Percentiles rank a stretch among this genome's conserved stretches.
Evolutionary conservation across 2,329 filamentous ascomycete species (phyloP).

Genomic region (Sporothrix mexicana): DNA sequence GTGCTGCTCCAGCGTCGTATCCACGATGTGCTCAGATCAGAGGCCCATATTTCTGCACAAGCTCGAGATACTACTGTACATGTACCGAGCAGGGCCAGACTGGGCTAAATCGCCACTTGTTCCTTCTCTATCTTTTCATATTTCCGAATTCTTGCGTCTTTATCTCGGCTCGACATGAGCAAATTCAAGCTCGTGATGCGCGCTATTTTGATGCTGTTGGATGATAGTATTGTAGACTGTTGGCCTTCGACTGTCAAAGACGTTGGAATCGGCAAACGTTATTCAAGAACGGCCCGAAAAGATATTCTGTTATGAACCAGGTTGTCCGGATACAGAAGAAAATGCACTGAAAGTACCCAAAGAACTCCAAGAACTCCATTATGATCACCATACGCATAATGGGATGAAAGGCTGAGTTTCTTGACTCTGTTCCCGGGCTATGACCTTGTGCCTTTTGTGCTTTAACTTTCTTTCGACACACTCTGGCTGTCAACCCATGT

Average conservation of each 20-base stretch:
- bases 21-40: conserved; percentile 23
- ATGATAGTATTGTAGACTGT: too few relatives aligned
- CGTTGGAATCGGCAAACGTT: neutral
- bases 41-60: neutral
- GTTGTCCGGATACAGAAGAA: conserved; percentile 10
- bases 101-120: neutral
- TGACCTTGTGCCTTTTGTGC: neutral
- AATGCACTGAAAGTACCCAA: neutral
- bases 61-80: neutral
- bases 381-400: neutral
- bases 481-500: too few relatives aligned
- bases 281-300: conserved; percentile 3
- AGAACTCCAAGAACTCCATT: neutral
- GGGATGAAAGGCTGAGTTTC: conserved; percentile 4
- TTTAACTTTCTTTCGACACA: neutral
- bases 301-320: neutral
- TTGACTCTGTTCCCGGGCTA: too few relatives aligned
- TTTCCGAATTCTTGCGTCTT: neutral
- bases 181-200: neutral
- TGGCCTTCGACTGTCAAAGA: neutral
- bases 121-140: neutral
- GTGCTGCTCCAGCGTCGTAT: conserved; percentile 20
- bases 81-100: neutral
- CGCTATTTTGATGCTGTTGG: neutral
- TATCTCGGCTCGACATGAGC: neutral